Base-by-base conservation (phyloP, 2,329 filamentous ascomycete genomes). In the Fusarium torulosum region DNA sequence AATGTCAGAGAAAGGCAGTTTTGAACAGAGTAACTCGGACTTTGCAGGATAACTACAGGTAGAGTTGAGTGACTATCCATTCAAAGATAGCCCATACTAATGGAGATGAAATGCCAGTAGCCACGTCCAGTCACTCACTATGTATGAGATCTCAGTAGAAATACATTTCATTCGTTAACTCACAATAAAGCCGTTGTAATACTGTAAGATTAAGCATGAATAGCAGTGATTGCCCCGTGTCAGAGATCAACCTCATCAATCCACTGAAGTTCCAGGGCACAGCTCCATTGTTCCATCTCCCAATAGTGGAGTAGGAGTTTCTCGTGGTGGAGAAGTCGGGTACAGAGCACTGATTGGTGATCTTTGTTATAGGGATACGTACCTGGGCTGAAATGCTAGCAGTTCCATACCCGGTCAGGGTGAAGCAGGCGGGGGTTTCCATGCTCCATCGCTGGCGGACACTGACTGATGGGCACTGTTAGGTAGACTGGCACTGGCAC, bases 201-300 rank as follows among this genome's bases (percentile, higher is more conserved):
- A 15, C 31, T 17, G 29, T 29, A 37, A 37, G 38, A 38, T 67
- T 58, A 56, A 56, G 63, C 57, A 57, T 62, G 58, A 60, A 53
- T 56, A 46, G 40, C 37, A 62, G 37, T 19, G 45, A 42, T 27
- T 33, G 45, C 29, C 53, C 27, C 31, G 23, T 41, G 21, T 33
- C 50, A 31, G 41, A 38, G 27, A 19, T n/a, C 35, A 10, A 19
- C 35, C 21, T 27, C 40, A 40, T 43, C 33, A 57, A 31, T 21
- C 49, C 60, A 44, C 62, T 53, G 41, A 37, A 62, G 52, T 66
- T 66, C 57, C 52, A 66, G 63, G 62, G 51, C 52, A 59, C 41
- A 51, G 58, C 59, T 54, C 25, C 20, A 42, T n/a, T 29, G 38
- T 37, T 46, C 29, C 20, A 35, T 38, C n/a, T 50, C 33, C 25